Base-by-base conservation (phyloP, 352 stramenopile species). In the Phytophthora tubulina region DNA sequence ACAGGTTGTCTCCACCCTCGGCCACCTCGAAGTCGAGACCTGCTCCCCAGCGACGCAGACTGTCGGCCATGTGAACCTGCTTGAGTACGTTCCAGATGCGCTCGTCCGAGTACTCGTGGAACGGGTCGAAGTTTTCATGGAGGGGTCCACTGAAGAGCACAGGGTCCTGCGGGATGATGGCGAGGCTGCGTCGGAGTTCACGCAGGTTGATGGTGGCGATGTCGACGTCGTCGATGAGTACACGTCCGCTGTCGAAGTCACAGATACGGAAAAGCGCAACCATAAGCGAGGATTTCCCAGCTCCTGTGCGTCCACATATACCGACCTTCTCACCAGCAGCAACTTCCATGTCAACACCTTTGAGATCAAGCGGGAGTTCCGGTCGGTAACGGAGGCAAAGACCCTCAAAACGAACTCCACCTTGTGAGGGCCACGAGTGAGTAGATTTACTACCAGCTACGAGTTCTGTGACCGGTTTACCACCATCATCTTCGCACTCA, bases 1-100 rank as follows among this genome's bases (percentile, higher is more conserved):
- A 94, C 38, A 98, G 94, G 75, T 99, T 99, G 31, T 78, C 80
- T n/a, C 97, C 97, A 13, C 87, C 85, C 63, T 99, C 95, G 3
- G 89, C 84, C 4, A 99, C 91, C 49, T 88, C 65, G 42, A 95
- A 90, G 63, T 98, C 90, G 8, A 99, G 82, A 7, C 78, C 72
- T 3, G 52, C 42, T 38, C 77, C 80, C 75, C 77, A 85, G 35
- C 64, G 73, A 15, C 60, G 64, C 30, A 92, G 62, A n/a, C 56
- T 70, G 1, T 95, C 80, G 21, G 73, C 76, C 57, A 99, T 85
- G 75, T 70, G 92, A 17, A 87, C 76, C 30, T 80, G 36, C 54
- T 86, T 69, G 17, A 93, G 45, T 1, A 89, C 82, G 48, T 84
- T 69, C 73, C 88, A 88, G 8, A 97, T 73, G 17, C 54, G 73